Base-by-base conservation (phyloP, 805 yeast species). In the Aciculoconidium aculeatum region DNA sequence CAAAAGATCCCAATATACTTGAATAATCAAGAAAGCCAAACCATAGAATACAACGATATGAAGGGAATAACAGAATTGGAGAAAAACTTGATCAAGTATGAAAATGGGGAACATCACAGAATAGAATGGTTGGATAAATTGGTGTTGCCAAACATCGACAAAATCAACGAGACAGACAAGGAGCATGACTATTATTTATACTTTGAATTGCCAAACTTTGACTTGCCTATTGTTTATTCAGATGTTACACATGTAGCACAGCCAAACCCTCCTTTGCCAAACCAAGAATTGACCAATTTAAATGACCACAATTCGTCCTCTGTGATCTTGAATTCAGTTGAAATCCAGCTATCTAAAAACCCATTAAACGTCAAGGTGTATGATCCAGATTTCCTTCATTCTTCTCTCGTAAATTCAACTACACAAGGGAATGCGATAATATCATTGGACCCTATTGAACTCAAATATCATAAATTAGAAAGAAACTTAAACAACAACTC, bases 381-480 rank as follows among this genome's bases (percentile, higher is more conserved):
- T 37, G 79, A 72, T 37, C 66, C 67, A 3, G 71, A 61, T 32
- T 58, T 54, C 37, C n/a, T n/a, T n/a, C 54, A 50, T 25, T 15
- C 15, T 16, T 26, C 28, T 17, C 27, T 35, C 7, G 15, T 27
- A 6, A 29, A 26, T 24, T 17, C 16, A 7, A 18, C 41, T 14
- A 48, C 61, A 0, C 58, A 60, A 2, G 42, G 31, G 11, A 21
- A 33, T 18, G 31, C 39, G 17, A 25, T 33, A n/a, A n/a, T n/a
- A 12, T 31, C 41, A 25, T 26, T 58, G 35, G 94, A 90, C 45
- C 95, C 96, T 1, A 79, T 92, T 13, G 97, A 92, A 49, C 70
- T 77, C 39, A 92, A 90, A 51, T 86, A 81, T 45, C 75, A 95
- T 41, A 76, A 80, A 34, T 58, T 90, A 30, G 92, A 88, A 39